Conservation (phyloP, 2,329 filamentous ascomycete genomes). For the Pseudogymnoascus sp. region DNA sequence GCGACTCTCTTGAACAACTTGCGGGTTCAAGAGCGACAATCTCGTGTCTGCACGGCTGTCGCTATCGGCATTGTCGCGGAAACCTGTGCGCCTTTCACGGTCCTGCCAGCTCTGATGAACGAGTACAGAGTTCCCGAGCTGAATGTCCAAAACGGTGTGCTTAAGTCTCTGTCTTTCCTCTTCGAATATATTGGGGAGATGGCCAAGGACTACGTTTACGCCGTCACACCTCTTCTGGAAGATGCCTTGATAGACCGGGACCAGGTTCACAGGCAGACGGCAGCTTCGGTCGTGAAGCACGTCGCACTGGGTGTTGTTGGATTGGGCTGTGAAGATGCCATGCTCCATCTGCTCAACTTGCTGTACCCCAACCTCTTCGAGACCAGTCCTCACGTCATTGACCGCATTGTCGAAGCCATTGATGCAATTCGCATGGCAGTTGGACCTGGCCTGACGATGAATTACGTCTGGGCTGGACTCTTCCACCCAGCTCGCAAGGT, state of each 20-base stretch:
- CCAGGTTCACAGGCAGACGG: slow-evolving; percentile 95
- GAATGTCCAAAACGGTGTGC: slow-evolving; percentile 96
- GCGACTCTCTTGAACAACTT: slow-evolving; percentile 95
- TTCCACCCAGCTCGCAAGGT: slow-evolving; percentile 98
- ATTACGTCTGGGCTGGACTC: slow-evolving; percentile 95
- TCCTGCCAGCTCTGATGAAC: slow-evolving; percentile 98
- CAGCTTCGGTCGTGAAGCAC: slow-evolving; percentile 94
- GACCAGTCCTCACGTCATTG: slow-evolving; percentile 95
- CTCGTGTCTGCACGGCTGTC: slow-evolving; percentile 94
- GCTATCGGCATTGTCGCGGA: slow-evolving; percentile 98
- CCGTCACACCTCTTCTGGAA: slow-evolving; percentile 88
- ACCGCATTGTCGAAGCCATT: slow-evolving; percentile 94
- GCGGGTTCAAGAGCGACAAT: slow-evolving; percentile 93
- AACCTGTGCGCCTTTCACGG: slow-evolving; percentile 95
- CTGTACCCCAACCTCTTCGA: slow-evolving; percentile 97
- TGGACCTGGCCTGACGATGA: slow-evolving; percentile 85
- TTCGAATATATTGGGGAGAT: slow-evolving; percentile 99
- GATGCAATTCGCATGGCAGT: slow-evolving; percentile 92
- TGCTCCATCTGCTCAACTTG: slow-evolving; percentile 94
- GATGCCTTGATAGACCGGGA: slow-evolving; percentile 96
- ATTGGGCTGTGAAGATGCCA: slow-evolving; percentile 93
- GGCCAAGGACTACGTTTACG: slow-evolving; percentile 99
- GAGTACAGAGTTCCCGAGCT: slow-evolving; percentile 97
- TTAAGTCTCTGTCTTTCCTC: slow-evolving; percentile 93
- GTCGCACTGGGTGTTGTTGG: slow-evolving; percentile 96